A percentile compares a stretch with the other conserved stretches of the same genome.
Conservation (phyloP, 805 yeast species). For the Huiozyma sinensis region DNA sequence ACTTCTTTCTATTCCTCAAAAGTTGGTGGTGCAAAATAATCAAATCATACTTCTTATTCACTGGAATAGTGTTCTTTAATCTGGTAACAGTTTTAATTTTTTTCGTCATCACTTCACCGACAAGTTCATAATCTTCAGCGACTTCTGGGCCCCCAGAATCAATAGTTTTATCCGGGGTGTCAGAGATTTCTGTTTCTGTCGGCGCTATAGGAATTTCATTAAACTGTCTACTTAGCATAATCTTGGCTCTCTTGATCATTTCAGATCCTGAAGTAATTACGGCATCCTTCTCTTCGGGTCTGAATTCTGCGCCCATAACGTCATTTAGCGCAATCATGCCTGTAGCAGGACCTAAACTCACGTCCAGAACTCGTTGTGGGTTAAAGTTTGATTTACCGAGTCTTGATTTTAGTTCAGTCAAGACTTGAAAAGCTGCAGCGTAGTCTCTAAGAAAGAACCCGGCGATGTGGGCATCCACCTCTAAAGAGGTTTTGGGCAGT, state of each 20-base stretch:
- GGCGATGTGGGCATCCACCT: slow-evolving; percentile 73
- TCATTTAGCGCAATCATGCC: slow-evolving; percentile 86
- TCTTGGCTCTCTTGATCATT: slow-evolving; percentile 74
- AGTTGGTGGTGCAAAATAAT: slow-evolving; percentile 78
- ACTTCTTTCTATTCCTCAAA: slow-evolving; percentile 44
- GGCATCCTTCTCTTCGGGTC: slow-evolving; percentile 56
- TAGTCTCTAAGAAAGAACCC: slow-evolving; percentile 75
- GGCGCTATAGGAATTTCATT: slow-evolving; percentile 30
- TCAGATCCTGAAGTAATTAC: slow-evolving; percentile 59
- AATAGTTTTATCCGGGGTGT: not conserved
- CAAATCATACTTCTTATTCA: slow-evolving; percentile 52
- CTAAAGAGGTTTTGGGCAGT: slow-evolving; percentile 35
- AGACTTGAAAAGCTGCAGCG: slow-evolving; percentile 53
- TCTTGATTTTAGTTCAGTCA: slow-evolving; percentile 54
- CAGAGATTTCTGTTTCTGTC: slow-evolving; percentile 8
- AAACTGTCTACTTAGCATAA: slow-evolving; percentile 59
- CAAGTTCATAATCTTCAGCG: slow-evolving; percentile 25
- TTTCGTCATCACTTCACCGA: slow-evolving; percentile 48
- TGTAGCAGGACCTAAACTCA: slow-evolving; percentile 86
- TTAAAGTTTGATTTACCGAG: slow-evolving; percentile 34
- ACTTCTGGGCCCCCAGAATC: slow-evolving; percentile 10
- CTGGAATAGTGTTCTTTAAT: slow-evolving; percentile 44
- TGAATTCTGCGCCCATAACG: slow-evolving; percentile 49
- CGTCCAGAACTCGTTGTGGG: slow-evolving; percentile 63
- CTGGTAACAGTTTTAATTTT: slow-evolving; percentile 44